Evolutionary conservation across 805 yeast species (phyloP).

Genomic region (Metschnikowia bowlesiae): DNA sequence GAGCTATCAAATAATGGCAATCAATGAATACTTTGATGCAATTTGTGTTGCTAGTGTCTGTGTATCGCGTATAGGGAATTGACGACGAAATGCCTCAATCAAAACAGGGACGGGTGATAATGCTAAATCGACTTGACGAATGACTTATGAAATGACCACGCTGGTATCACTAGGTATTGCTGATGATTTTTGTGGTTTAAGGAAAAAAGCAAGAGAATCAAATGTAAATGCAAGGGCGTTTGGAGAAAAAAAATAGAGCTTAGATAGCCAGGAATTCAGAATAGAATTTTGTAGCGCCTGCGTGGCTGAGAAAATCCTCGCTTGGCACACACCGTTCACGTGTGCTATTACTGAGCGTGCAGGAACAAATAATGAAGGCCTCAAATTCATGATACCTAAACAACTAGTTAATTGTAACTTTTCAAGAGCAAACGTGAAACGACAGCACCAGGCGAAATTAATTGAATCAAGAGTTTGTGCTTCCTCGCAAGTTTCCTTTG

Average conservation of each 20-base stretch:
- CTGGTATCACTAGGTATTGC: background rate
- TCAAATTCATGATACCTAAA: background rate
- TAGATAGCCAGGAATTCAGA: background rate
- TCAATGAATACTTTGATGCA: background rate
- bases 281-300: conserved; percentile 1
- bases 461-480: background rate
- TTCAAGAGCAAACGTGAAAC: background rate
- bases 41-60: background rate
- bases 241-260: background rate
- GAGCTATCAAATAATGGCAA: background rate
- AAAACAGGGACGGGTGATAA: background rate
- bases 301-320: conserved; percentile 5
- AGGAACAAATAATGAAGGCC: background rate
- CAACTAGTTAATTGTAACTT: background rate
- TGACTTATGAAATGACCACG: background rate
- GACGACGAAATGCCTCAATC: background rate
- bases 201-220: conserved; percentile 1
- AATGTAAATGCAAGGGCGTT: conserved; percentile 2
- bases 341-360: background rate
- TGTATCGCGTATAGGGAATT: background rate
- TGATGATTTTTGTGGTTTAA: background rate
- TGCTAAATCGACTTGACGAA: background rate
- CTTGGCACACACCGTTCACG: background rate
- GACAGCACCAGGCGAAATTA: background rate
- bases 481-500: conserved; percentile 1